phyloP scores from a whole-genome alignment of 805 yeast species.

The Candida peoriensis region DNA sequence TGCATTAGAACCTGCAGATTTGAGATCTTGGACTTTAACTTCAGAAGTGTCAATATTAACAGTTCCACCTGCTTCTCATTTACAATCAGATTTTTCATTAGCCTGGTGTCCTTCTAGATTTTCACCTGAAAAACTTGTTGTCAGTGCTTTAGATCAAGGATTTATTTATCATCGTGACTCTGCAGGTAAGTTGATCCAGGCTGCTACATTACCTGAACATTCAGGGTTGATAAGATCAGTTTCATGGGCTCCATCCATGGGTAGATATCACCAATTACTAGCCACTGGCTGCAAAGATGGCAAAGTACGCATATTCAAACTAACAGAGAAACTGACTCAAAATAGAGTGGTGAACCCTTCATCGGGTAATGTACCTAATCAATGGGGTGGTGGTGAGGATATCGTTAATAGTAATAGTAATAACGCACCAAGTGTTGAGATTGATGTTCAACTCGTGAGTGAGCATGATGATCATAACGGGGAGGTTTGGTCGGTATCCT shows the following conservation, averaged over 20 bases:
- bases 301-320: constrained; percentile 75
- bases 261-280: constrained; percentile 76
- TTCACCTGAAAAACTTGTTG: constrained; percentile 73
- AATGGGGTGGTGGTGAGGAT: constrained; percentile 13
- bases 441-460: constrained; percentile 56
- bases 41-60: constrained; percentile 63
- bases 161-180: constrained; percentile 59
- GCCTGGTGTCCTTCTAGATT: constrained; percentile 91
- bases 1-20: constrained; percentile 83
- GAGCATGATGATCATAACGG: constrained; percentile 72
- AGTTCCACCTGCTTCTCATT: constrained; percentile 70
- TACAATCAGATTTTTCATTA: constrained; percentile 80
- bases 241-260: constrained; percentile 97
- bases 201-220: constrained; percentile 75
- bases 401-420: constrained; percentile 15
- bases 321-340: constrained; percentile 38
- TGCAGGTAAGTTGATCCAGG: constrained; percentile 47
- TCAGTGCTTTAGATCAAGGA: constrained; percentile 84
- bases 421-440: constrained; percentile 23
- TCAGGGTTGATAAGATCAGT: constrained; percentile 82
- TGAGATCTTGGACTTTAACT: constrained; percentile 74
- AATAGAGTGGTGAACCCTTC: no score
- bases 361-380: no score
- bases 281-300: constrained; percentile 99
- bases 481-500: constrained; percentile 94